A percentile compares a stretch with the other conserved stretches of the same genome.
Evolutionary conservation across 345 rosid species (phyloP).

Genomic region (Citrus trifoliata): DNA sequence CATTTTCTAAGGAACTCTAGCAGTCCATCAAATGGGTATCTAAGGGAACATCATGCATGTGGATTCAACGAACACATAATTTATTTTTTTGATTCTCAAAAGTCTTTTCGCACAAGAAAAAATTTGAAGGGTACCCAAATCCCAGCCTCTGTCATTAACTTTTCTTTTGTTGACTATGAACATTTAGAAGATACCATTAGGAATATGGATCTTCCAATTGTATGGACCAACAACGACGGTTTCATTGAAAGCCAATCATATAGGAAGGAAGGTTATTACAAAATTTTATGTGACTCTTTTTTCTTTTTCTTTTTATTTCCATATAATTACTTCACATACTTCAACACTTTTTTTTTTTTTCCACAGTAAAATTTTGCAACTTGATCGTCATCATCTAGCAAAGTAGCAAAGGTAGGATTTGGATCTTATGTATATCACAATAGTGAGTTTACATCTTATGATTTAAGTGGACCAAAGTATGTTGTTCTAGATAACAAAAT

Average conservation of each 20-base stretch:
- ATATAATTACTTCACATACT: background rate
- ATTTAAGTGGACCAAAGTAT: background rate
- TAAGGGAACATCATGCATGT: slow-evolving; percentile 1
- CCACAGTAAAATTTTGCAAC: too few relatives aligned
- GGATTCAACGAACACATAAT: slow-evolving; percentile 21
- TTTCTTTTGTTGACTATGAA: background rate
- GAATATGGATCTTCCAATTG: background rate
- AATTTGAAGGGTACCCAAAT: background rate
- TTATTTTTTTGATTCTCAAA: background rate
- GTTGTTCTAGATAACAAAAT: background rate
- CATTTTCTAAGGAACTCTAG: slow-evolving; percentile 8
- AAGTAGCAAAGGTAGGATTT: background rate
- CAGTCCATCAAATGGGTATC: background rate
- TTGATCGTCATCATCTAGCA: background rate
- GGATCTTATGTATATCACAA: background rate
- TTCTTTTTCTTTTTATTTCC: background rate
- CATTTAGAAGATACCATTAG: background rate
- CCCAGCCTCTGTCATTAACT: background rate
- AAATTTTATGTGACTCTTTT: background rate
- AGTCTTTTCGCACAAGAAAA: background rate
- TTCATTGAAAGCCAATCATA: background rate
- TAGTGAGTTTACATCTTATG: background rate
- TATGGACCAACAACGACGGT: background rate
- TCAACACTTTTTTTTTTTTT: background rate
- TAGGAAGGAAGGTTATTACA: background rate